Percentiles rank a stretch among this genome's conserved stretches.
These are phyloP conservation scores for Phytophthora sojae DNA, from an alignment of 352 stramenopile species.

Conservation along the genomic window DNA sequence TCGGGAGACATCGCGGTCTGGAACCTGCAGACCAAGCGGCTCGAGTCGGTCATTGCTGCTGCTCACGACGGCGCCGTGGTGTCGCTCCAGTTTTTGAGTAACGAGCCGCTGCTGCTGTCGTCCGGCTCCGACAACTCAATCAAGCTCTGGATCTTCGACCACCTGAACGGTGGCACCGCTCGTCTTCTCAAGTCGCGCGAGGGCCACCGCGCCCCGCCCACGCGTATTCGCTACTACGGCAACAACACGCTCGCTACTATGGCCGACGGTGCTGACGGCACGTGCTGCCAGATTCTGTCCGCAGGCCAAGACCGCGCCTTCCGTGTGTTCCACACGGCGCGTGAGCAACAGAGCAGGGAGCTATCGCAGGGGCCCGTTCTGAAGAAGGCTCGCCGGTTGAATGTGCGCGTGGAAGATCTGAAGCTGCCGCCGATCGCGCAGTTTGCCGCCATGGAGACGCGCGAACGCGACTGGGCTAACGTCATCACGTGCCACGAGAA, in stretches of 20 bases:
- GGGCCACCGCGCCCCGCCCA: constrained; percentile 87
- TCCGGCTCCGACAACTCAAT: constrained; percentile 91
- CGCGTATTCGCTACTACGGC: constrained; percentile 91
- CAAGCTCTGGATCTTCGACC: constrained; percentile 95
- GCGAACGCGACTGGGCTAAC: constrained; percentile 93
- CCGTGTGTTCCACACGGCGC: constrained; percentile 92
- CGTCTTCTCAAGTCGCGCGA: constrained; percentile 91
- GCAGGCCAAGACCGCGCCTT: constrained; percentile 91
- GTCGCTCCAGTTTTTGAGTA: constrained; percentile 84
- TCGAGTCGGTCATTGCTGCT: constrained; percentile 81
- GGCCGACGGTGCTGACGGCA: constrained; percentile 85
- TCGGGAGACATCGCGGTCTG: constrained; percentile 91
- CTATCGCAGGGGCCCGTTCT: constrained; percentile 92
- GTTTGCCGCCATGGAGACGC: constrained; percentile 92
- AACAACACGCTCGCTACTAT: constrained; percentile 89
- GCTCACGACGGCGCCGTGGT: constrained; percentile 84
- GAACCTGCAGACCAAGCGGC: constrained; percentile 90
- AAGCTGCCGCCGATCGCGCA: constrained; percentile 93
- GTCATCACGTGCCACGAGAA: constrained; percentile 95
- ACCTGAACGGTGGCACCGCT: constrained; percentile 75
- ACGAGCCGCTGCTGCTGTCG: constrained; percentile 91
- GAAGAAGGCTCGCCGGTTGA: constrained; percentile 92
- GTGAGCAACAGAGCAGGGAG: constrained; percentile 91
- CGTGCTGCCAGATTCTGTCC: constrained; percentile 91
- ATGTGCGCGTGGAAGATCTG: constrained; percentile 86